Evolutionary conservation across 495 filamentous ascomycete genomes (phyloP).

Genomic region (Evernia prunastri): DNA sequence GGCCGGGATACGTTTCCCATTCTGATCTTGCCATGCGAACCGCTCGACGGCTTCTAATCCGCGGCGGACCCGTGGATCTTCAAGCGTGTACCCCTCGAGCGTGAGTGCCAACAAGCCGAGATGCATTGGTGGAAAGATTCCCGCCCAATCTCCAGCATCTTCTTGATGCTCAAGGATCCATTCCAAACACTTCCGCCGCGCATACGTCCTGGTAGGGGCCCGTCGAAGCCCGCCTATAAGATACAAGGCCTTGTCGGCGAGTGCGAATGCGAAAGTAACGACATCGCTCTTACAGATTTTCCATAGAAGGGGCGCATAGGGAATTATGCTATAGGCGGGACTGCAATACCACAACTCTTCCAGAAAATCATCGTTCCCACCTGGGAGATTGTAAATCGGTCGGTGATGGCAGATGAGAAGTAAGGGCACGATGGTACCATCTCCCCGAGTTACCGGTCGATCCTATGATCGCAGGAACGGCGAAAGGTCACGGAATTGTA

Average conservation of each 20-base stretch:
- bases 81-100: constrained; percentile 30
- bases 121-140: constrained; percentile 34
- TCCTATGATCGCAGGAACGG: too few species aligned
- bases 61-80: constrained; percentile 8
- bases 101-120: constrained; percentile 27
- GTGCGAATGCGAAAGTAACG: constrained; percentile 25
- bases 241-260: constrained; percentile 29
- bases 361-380: constrained; percentile 34
- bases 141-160: constrained; percentile 30
- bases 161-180: constrained; percentile 36
- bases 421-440: constrained; percentile 35
- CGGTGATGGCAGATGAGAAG: constrained; percentile 34
- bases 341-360: constrained; percentile 43
- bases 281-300: constrained; percentile 28
- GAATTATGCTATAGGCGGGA: too few species aligned
- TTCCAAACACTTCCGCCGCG: constrained; percentile 22
- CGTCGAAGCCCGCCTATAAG: constrained; percentile 24
- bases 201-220: constrained; percentile 17
- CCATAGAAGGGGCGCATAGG: constrained; percentile 21
- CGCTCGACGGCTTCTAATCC: constrained; percentile 30
- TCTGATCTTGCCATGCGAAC: constrained; percentile 27
- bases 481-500: too few species aligned
- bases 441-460: too few species aligned
- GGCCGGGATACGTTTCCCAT: constrained; percentile 21
- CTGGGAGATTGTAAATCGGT: constrained; percentile 35